Evolutionary conservation across 805 yeast genomes (phyloP).

Genomic region (Teunomyces pallodes): DNA sequence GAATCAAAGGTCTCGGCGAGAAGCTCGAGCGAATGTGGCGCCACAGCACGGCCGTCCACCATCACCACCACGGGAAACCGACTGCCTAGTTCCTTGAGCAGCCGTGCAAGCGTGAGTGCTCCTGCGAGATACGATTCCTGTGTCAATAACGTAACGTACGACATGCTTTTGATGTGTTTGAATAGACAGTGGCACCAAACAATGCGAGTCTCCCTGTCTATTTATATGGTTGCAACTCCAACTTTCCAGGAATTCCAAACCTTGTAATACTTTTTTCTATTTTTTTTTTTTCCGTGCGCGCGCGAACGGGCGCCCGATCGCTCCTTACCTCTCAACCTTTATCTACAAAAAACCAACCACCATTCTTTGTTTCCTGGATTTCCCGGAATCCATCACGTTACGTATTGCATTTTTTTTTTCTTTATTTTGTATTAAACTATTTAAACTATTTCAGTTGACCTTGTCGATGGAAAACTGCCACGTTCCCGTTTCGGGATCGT

Average conservation of each 20-base stretch:
- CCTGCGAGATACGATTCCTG: slow-evolving; percentile 38
- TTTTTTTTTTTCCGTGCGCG: neutral
- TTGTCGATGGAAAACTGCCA: slow-evolving; percentile 49
- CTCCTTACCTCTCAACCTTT: no score
- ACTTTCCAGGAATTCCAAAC: no score
- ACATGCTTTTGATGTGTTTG: neutral
- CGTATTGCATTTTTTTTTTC: neutral
- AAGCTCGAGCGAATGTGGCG: slow-evolving; percentile 17
- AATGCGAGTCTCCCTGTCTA: no score
- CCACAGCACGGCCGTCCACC: slow-evolving; percentile 13
- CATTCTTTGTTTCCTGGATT: neutral
- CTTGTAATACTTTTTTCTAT: neutral
- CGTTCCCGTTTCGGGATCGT: slow-evolving; percentile 72
- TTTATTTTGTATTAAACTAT: neutral
- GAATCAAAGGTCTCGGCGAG: slow-evolving; percentile 23
- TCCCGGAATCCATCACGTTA: neutral
- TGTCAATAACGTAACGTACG: slow-evolving; percentile 32
- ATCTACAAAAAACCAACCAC: neutral
- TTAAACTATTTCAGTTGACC: neutral
- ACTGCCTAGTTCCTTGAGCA: slow-evolving; percentile 19
- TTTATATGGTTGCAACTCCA: neutral
- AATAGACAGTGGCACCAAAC: no score
- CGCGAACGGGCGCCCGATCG: no score
- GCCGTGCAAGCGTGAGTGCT: slow-evolving; percentile 25
- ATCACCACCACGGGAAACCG: slow-evolving; percentile 18